These are phyloP conservation scores for Desmodesmus armatus DNA, from an alignment of 139 green algal genomes.

Conservation along the genomic window DNA sequence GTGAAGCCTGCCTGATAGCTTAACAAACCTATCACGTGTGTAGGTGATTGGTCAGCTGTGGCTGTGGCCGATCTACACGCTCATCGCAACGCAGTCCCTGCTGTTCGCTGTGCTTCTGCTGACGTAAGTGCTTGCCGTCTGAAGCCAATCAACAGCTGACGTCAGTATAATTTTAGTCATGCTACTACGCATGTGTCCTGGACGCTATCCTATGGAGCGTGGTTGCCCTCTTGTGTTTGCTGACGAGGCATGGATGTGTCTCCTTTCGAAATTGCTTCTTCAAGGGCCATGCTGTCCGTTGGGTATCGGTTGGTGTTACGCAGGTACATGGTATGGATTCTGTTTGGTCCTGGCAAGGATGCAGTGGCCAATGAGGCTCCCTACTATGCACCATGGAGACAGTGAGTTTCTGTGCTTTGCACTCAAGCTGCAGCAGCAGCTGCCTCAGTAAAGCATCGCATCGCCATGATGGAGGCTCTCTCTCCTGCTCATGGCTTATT, in stretches of 20 bases:
- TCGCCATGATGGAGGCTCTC: too few species aligned
- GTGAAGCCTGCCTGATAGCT: neutral
- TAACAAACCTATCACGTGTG: neutral
- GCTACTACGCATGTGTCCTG: neutral
- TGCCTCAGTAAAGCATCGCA: neutral
- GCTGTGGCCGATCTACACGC: slow-evolving; percentile 32
- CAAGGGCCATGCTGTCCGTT: neutral
- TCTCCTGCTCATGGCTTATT: neutral
- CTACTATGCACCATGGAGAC: slow-evolving; percentile 26
- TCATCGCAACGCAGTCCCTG: slow-evolving; percentile 14
- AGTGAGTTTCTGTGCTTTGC: neutral
- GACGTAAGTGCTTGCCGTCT: neutral
- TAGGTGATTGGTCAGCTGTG: slow-evolving; percentile 36
- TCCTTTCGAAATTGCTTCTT: neutral
- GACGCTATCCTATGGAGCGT: neutral
- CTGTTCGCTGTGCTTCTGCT: neutral
- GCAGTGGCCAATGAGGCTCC: slow-evolving; percentile 31
- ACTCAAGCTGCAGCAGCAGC: neutral
- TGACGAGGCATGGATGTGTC: neutral
- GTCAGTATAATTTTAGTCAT: neutral
- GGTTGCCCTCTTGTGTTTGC: neutral
- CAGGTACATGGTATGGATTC: slow-evolving; percentile 39
- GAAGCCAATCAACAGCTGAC: neutral
- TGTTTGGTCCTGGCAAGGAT: slow-evolving; percentile 23
- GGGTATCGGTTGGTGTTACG: too few species aligned